Evolutionary conservation across 768 basidiomycete genomes (phyloP).

Genomic region (Cubamyces sp.): DNA sequence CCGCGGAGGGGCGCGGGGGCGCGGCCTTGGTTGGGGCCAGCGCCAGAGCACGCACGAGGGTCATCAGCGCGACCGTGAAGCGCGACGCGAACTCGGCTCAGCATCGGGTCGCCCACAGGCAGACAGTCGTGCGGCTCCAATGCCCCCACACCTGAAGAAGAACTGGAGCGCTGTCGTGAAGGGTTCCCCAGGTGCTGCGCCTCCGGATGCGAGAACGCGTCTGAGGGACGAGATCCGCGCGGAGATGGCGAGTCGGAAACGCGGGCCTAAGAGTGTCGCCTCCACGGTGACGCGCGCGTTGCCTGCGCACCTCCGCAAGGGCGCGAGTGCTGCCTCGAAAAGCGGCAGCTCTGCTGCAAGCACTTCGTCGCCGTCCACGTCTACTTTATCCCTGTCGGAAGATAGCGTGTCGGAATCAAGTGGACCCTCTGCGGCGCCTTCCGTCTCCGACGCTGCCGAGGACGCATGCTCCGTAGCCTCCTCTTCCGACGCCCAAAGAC

Average conservation of each 20-base stretch:
- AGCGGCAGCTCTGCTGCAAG: not conserved
- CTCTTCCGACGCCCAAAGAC: not conserved
- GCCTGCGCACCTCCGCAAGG: conserved; percentile 12
- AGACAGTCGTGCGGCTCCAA: not conserved
- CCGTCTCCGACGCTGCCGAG: not conserved
- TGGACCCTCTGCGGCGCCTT: not conserved
- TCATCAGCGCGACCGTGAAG: not conserved
- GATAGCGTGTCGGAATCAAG: not conserved
- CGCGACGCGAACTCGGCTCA: not conserved
- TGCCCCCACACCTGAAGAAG: conserved; percentile 4
- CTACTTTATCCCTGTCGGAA: not conserved
- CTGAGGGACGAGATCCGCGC: conserved; percentile 9
- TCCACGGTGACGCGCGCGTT: not conserved
- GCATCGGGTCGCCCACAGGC: not conserved
- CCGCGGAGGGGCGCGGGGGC: not conserved
- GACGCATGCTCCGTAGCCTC: not conserved
- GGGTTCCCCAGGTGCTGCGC: not conserved
- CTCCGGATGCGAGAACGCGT: not conserved
- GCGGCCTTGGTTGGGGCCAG: no score
- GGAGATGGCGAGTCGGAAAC: conserved; percentile 9
- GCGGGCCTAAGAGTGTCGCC: not conserved
- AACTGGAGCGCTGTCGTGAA: not conserved
- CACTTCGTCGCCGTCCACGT: not conserved
- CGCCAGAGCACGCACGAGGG: not conserved
- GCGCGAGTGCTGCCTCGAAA: not conserved